phyloP scores from a whole-genome alignment of 2,329 filamentous ascomycete species.

The Pezicula radicicola region DNA sequence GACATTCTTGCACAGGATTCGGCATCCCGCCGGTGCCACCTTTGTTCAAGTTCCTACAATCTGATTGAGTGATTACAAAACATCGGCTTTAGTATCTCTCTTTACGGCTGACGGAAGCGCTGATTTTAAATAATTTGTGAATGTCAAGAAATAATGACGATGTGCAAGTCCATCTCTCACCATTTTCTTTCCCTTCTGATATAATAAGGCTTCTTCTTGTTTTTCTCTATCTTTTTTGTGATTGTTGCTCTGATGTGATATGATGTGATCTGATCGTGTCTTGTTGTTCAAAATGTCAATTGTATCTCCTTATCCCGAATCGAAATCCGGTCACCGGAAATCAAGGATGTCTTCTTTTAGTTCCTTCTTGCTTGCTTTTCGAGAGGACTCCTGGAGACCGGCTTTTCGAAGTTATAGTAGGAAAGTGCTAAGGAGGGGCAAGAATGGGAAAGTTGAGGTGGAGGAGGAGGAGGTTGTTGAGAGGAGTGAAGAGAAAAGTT shows the following conservation, averaged over 20 bases:
- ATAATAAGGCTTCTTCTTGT: not conserved
- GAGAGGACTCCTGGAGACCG: not conserved
- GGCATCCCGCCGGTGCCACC: no score
- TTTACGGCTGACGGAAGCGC: no score
- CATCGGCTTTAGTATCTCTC: no score
- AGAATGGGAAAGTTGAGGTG: not conserved
- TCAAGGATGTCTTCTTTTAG: slow-evolving; percentile 1
- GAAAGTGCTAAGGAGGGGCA: not conserved
- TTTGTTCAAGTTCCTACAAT: no score
- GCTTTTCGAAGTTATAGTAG: not conserved
- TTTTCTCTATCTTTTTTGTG: not conserved
- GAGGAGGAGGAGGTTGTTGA: no score
- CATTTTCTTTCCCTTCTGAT: no score
- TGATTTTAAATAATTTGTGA: no score
- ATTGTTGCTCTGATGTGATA: not conserved
- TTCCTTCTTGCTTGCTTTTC: not conserved
- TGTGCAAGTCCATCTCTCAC: no score
- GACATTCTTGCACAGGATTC: not conserved
- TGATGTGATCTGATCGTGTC: not conserved
- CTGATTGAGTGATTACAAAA: no score
- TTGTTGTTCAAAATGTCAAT: not conserved
- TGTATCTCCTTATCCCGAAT: not conserved
- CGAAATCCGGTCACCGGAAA: not conserved
- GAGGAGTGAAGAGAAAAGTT: not conserved
- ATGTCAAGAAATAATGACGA: no score